Evolutionary conservation across 345 rosid species (phyloP), one percentile per base, ranked within the genome.

Genomic region (Eucalyptus fibrosa): DNA sequence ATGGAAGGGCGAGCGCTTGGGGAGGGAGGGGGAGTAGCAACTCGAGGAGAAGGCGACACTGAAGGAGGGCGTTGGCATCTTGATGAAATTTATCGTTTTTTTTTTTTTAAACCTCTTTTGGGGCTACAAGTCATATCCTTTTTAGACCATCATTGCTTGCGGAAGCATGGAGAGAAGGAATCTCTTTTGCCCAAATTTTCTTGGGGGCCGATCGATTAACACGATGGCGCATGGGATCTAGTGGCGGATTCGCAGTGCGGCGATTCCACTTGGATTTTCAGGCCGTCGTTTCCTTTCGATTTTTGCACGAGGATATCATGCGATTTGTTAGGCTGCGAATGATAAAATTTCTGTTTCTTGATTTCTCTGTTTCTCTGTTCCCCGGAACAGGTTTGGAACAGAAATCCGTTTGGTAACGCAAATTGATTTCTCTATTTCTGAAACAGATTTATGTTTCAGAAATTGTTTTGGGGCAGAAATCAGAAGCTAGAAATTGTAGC

Each of bases 11-110:
- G 87, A 90, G 81, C 89, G 90, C 88, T 42, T 82, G 18, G 96
- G 96, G 87, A 95, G 95, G 88, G 91, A 87, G 80, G 92, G 93
- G 92, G 88, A 90, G 86, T 80, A 91, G 51, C 82, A 42, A 14
- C 44, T 26, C 7, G n/a, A 40, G 4, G n/a, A 40, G 37, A 24
- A 40, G 45, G 28, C 59, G 50, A 34, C 59, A 18, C 10, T 16
- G 11, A 88, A 26, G 12, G 83, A 51, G 55, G 81, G 44, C 87
- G 87, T 82, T 82, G 45, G 89, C 89, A 88, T 82, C 87, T 82
- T 49, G 50, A 72, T 47, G 50, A 72, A 67, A 19, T 72, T 72
- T 72, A 72, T 34, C 21, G 7, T 34, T 69, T 11, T 34, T 51
- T 51, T 42, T 42, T 40, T 40, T 40, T 40, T 40, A 40, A 40